phyloP scores from a whole-genome alignment of 2,329 filamentous ascomycete genomes.

The Pseudopithomyces maydicus region DNA sequence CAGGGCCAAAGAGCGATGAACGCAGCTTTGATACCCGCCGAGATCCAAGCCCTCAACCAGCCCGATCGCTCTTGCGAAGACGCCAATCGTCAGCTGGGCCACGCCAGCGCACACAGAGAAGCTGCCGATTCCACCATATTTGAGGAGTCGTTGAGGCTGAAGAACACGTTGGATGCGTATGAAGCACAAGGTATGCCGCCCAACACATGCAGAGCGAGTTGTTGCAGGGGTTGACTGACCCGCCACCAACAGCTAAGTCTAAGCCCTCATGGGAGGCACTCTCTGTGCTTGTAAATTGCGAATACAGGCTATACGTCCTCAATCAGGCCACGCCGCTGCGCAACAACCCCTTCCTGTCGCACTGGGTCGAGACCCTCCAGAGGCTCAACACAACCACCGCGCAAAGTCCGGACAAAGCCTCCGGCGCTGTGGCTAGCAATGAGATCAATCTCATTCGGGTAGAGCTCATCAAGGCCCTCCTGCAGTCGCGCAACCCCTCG shows the following conservation, averaged over 20 bases:
- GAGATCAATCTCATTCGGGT: slow-evolving; percentile 26
- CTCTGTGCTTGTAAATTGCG: slow-evolving; percentile 40
- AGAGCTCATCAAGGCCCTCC: slow-evolving; percentile 34
- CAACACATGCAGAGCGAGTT: neutral
- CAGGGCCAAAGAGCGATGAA: slow-evolving; percentile 26
- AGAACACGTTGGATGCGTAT: slow-evolving; percentile 37
- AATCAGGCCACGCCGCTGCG: slow-evolving; percentile 35
- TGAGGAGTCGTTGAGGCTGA: slow-evolving; percentile 35
- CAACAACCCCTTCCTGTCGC: slow-evolving; percentile 46
- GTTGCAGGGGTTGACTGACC: neutral
- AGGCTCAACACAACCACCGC: slow-evolving; percentile 12
- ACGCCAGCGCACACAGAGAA: neutral
- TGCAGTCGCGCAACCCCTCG: slow-evolving; percentile 19
- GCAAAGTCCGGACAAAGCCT: neutral
- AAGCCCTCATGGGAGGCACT: slow-evolving; percentile 28
- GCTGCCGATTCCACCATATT: slow-evolving; percentile 23
- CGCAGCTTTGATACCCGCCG: slow-evolving; percentile 26
- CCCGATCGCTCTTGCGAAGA: slow-evolving; percentile 18
- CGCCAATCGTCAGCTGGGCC: slow-evolving; percentile 18
- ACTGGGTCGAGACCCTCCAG: slow-evolving; percentile 47
- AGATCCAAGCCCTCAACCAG: slow-evolving; percentile 30
- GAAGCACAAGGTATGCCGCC: slow-evolving; percentile 21
- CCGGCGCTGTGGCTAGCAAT: slow-evolving; percentile 12
- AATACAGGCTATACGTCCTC: slow-evolving; percentile 41
- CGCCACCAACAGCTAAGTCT: slow-evolving; percentile 11